A percentile compares a stretch with the other conserved stretches of the same genome.
Evolutionary conservation across 129 eudicot species (phyloP).

Genomic region (Daucus carota): DNA sequence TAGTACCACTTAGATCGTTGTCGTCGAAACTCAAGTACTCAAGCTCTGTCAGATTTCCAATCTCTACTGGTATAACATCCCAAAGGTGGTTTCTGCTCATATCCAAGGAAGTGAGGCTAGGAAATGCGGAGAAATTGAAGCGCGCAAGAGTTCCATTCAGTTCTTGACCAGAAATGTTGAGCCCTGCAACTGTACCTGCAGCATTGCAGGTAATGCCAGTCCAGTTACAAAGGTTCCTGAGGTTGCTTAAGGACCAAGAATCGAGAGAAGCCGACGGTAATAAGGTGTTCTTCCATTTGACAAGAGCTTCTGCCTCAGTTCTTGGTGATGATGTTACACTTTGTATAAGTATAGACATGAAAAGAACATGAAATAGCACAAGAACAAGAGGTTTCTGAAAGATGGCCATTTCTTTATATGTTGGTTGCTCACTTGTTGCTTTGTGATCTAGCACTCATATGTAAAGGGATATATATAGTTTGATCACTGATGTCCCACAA

Average conservation of each 20-base stretch:
- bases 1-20: constrained; percentile 40
- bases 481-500: not conserved
- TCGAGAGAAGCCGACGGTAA: constrained; percentile 38
- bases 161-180: constrained; percentile 26
- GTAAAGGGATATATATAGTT: not conserved
- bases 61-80: constrained; percentile 41
- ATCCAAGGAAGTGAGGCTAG: constrained; percentile 59
- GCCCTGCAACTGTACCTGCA: constrained; percentile 28
- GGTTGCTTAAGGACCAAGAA: constrained; percentile 54
- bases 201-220: constrained; percentile 47
- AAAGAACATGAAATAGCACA: constrained; percentile 18
- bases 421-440: not conserved
- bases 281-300: constrained; percentile 60
- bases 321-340: constrained; percentile 30
- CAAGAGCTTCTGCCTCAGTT: constrained; percentile 67
- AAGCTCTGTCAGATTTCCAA: constrained; percentile 36
- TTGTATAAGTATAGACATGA: constrained; percentile 29
- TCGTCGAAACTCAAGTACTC: constrained; percentile 33
- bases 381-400: constrained; percentile 16
- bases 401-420: not conserved
- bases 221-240: constrained; percentile 62
- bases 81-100: constrained; percentile 44
- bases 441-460: not conserved
- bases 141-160: constrained; percentile 39
- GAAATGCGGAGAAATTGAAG: constrained; percentile 43